phyloP scores from a whole-genome alignment of 1,139 yeast genomes.

The Yamadazyma mexicana region DNA sequence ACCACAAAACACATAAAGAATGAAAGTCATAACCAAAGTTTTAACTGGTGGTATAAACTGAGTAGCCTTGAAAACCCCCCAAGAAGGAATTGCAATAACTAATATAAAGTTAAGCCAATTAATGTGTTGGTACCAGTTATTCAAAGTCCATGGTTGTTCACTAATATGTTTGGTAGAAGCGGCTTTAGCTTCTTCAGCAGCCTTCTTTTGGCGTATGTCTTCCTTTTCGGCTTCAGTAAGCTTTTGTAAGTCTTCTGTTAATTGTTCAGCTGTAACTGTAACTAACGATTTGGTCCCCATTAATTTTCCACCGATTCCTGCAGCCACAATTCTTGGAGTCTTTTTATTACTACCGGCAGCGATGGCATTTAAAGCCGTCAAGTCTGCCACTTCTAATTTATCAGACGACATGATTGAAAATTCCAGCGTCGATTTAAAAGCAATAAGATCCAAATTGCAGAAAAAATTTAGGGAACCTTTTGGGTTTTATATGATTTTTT shows the following conservation, averaged over 20 bases:
- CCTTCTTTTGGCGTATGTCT: constrained; percentile 41
- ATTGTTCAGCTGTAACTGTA: constrained; percentile 62
- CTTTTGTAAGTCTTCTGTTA: constrained; percentile 50
- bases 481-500: constrained; percentile 3
- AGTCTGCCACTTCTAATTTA: constrained; percentile 56
- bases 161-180: constrained; percentile 64
- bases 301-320: constrained; percentile 72
- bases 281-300: constrained; percentile 81
- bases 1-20: constrained; percentile 73
- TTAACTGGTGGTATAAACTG: constrained; percentile 53
- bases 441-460: not conserved
- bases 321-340: constrained; percentile 68
- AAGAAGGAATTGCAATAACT: constrained; percentile 68
- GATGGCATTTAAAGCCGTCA: constrained; percentile 76
- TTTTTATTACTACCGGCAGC: constrained; percentile 86
- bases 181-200: constrained; percentile 35
- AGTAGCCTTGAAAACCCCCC: constrained; percentile 58
- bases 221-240: constrained; percentile 52
- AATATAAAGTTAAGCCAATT: constrained; percentile 92
- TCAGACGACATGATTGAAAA: constrained; percentile 9
- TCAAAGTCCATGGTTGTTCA: constrained; percentile 85
- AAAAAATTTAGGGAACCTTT: not conserved
- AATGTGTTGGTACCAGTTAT: constrained; percentile 84
- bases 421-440: too few species aligned
- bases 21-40: constrained; percentile 60